Evolutionary conservation across 345 rosid genomes (phyloP), one percentile per base, ranked within the genome.

Genomic region (Microcos paniculata): DNA sequence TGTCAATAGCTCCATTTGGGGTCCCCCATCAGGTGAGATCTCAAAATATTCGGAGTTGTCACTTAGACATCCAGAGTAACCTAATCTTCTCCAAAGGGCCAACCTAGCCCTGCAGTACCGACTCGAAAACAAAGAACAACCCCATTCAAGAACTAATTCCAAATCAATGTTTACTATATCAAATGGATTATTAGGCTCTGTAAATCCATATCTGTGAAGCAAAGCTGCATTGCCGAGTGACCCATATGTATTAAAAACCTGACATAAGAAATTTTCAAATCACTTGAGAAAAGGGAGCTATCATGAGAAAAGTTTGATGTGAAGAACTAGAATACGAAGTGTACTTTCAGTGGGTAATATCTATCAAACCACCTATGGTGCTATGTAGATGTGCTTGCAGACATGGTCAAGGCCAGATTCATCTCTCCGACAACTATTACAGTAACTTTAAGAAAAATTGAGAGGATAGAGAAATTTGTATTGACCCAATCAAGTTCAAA

Each of bases 161-260:
- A 94, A 59, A 75, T 94, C 98, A 26, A 94, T 94, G 76, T 92
- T 94, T 66, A 94, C 89, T 31, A 94, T 92, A 78, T 89, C 90
- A 68, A 78, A 94, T 7, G 84, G 87, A 72, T 94, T 94, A 71
- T 87, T 79, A 7, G 77, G 83, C 84, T 94, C 98, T 15, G 98
- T 87, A 79, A 94, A 94, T 42, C 98, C 98, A 43, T 94, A 94
- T 71, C 97, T 91, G 73, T 94, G 96, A 58, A 94, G 92, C 87
- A 94, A 83, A 58, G 94, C 96, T 73, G 98, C 98, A 77, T 92
- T 94, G 52, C 98, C 97, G 72, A 82, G 18, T 58, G 76, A 78
- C 15, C 98, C 98, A 45, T 94, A 94, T 24, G 98, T 92, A 78
- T 94, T 94, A 78, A 86, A 94, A 52, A 92, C 90, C 98, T 94